Conservation (phyloP, 495 filamentous ascomycete species). For the Hyaloscypha bicolor region DNA sequence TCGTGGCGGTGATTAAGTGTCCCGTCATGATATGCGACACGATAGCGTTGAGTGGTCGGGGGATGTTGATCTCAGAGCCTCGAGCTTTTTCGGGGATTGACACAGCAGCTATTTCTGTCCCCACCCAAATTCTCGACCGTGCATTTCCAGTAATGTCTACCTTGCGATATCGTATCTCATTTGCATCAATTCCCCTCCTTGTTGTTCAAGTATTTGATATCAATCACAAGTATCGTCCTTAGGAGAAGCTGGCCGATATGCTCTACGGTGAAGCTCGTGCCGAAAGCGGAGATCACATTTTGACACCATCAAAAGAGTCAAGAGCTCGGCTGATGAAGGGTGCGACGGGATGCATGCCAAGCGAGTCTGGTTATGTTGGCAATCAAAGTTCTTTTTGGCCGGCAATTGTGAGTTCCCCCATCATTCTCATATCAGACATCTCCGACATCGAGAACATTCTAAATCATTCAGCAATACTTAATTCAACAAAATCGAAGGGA, state of each 20-base stretch:
- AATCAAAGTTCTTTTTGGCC: not conserved
- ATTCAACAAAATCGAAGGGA: not conserved
- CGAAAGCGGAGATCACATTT: not conserved
- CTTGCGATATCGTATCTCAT: not conserved
- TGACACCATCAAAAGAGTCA: not conserved
- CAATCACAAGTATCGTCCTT: not conserved
- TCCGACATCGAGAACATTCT: not conserved
- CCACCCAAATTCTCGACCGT: conserved; percentile 6
- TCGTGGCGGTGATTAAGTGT: conserved; percentile 1
- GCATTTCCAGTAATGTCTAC: not conserved
- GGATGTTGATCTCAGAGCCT: not conserved
- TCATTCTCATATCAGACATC: not conserved
- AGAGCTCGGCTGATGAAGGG: not conserved
- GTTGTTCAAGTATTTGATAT: not conserved
- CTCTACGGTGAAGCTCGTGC: not conserved
- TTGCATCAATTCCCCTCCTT: not conserved
- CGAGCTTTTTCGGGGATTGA: not conserved
- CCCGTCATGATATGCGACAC: not conserved
- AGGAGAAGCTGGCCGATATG: not conserved
- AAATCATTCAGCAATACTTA: not conserved
- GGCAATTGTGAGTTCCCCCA: not conserved
- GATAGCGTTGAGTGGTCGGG: conserved; percentile 6
- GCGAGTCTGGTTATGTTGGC: not conserved
- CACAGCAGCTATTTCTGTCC: not conserved
- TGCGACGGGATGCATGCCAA: not conserved